Percentiles rank a stretch among this genome's conserved stretches.
Conservation (phyloP, 2,329 filamentous ascomycete species). For the Claviceps cyperi region DNA sequence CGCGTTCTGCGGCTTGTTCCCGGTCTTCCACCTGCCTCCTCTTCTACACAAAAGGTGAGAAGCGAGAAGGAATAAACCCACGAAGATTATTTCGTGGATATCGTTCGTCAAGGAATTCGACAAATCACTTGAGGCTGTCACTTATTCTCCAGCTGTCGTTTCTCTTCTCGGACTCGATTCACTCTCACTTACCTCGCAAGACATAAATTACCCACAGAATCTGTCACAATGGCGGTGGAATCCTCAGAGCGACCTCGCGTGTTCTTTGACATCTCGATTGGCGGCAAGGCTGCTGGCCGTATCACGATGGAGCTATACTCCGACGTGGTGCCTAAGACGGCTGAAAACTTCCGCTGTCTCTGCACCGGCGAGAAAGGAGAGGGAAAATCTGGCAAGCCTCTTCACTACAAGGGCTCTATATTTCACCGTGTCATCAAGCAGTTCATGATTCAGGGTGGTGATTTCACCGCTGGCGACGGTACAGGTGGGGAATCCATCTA, state of each 20-base stretch:
- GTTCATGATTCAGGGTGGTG: slow-evolving; percentile 93
- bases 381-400: slow-evolving; percentile 66
- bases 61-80: background rate
- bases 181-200: background rate
- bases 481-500: slow-evolving; percentile 97
- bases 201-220: background rate
- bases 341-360: slow-evolving; percentile 87
- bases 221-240: slow-evolving; percentile 25
- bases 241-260: slow-evolving; percentile 54
- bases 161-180: background rate
- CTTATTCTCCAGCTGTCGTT: background rate
- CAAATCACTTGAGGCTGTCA: background rate
- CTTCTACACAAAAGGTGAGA: background rate
- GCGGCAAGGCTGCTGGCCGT: slow-evolving; percentile 56
- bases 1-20: background rate
- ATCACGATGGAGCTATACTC: slow-evolving; percentile 73
- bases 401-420: slow-evolving; percentile 82
- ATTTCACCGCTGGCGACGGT: slow-evolving; percentile 89
- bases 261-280: slow-evolving; percentile 87
- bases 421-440: slow-evolving; percentile 98
- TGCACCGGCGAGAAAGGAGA: slow-evolving; percentile 90
- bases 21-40: background rate
- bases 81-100: background rate
- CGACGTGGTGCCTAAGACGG: slow-evolving; percentile 78
- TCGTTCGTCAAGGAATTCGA: background rate